Conservation (phyloP, 805 yeast genomes). For the Brettanomyces custersianus region DNA sequence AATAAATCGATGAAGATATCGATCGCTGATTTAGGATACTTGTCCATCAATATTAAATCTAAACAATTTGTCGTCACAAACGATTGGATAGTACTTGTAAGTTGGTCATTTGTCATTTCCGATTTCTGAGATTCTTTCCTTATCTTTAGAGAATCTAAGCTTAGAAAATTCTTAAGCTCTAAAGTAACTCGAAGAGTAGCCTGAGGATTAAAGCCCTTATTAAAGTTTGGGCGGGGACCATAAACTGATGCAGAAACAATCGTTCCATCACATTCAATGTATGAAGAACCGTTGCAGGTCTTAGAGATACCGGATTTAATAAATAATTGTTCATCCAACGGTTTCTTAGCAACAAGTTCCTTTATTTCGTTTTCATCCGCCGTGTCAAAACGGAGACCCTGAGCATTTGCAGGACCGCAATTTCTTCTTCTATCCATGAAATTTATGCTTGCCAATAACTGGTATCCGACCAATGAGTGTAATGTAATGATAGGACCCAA, state of each 20-base stretch:
- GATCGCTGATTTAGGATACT: constrained; percentile 86
- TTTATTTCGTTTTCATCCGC: constrained; percentile 9
- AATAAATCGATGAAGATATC: constrained; percentile 68
- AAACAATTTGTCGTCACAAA: constrained; percentile 27
- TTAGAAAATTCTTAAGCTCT: constrained; percentile 23
- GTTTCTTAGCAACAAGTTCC: constrained; percentile 4
- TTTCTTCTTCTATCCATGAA: constrained; percentile 71
- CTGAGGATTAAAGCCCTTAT: constrained; percentile 23
- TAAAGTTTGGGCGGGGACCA: constrained; percentile 74
- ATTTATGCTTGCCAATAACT: constrained; percentile 27
- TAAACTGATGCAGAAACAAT: constrained; percentile 63
- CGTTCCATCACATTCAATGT: constrained; percentile 56
- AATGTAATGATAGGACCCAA: too few species aligned
- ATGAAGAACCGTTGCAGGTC: constrained; percentile 78
- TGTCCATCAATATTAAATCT: constrained; percentile 43
- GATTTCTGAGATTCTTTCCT: background rate
- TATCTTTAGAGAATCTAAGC: constrained; percentile 1
- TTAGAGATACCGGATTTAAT: constrained; percentile 55
- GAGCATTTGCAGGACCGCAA: constrained; percentile 70
- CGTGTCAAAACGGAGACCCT: constrained; percentile 35
- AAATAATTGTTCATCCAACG: constrained; percentile 29
- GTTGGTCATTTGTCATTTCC: background rate
- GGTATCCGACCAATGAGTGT: too few species aligned
- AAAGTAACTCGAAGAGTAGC: constrained; percentile 20
- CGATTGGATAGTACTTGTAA: constrained; percentile 28